Evolutionary conservation across 331 rosid genomes (phyloP), one percentile per base, ranked within the genome.

Genomic region (Pyracantha coccinea): DNA sequence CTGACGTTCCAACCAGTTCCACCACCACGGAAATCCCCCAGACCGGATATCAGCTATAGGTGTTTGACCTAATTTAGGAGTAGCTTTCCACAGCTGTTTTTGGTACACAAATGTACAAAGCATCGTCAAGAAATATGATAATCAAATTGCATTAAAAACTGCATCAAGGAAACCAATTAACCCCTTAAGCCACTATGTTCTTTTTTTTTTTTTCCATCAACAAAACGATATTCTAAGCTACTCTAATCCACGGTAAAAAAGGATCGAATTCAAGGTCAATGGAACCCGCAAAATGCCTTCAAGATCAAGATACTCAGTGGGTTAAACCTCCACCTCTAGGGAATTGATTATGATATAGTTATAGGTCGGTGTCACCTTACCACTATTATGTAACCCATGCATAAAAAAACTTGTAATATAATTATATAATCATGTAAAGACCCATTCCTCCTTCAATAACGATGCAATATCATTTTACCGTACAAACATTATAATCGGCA

Each of bases 1-100:
- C 75, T 90, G 97, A 58, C 87, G 79, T 78, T 93, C 98, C 83
- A 93, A 81, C 98, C 98, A 93, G 89, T 90, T 93, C 92, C 92
- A 93, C 98, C 98, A 91, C 93, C 98, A 90, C 2, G 97, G 98
- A 54, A 84, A 88, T 77, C 92, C 96, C 2, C 90, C 86, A 0
- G 90, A 77, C 78, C 86, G 87, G 33, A 78, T 28, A 50, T 87
- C 91, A 23, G 85, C 75, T 70, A 73, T 52, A n/a, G 90, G 88
- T 17, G 90, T 86, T 75, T 84, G 90, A 69, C 64, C 81, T 63
- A 92, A 81, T 82, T 83, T 89, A 38, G 97, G 92, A 69, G 91
- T 87, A 68, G 75, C 85, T 75, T 86, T 90, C 96, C 92, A 89
- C 78, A 88, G 78, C 94, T 91, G 92, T 61, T 86, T 83, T 59